A percentile compares a stretch with the other conserved stretches of the same genome.
These are phyloP conservation scores for Vanderwaltozyma polyspora DNA, from an alignment of 805 yeast genomes.

Conservation along the genomic window DNA sequence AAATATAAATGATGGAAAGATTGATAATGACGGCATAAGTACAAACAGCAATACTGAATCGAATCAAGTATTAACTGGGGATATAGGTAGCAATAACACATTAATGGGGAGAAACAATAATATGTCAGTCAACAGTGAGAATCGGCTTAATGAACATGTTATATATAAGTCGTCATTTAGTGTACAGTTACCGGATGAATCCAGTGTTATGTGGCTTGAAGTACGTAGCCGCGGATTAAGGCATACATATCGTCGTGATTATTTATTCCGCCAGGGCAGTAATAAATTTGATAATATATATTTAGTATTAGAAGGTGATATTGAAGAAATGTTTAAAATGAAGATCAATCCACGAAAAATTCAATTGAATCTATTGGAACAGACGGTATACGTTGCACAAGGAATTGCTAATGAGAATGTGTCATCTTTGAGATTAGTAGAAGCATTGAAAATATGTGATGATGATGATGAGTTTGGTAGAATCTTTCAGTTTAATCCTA, in stretches of 20 bases:
- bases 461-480: conserved; percentile 1
- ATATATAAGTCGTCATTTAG: conserved; percentile 10
- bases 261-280: conserved; percentile 16
- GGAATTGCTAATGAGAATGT: conserved; percentile 23
- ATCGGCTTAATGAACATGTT: not conserved
- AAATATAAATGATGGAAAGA: too few species aligned
- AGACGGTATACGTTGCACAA: conserved; percentile 20
- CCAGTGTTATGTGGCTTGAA: conserved; percentile 18
- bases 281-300: conserved; percentile 18
- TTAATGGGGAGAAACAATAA: not conserved
- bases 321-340: conserved; percentile 4
- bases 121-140: not conserved
- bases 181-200: conserved; percentile 13
- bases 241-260: conserved; percentile 15
- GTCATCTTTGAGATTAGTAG: conserved; percentile 19
- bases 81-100: too few species aligned
- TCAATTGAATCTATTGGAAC: conserved; percentile 21
- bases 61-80: not conserved
- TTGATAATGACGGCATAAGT: not conserved
- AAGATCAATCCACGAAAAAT: conserved; percentile 10
- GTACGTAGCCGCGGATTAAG: conserved; percentile 13
- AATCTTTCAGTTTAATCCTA: not conserved
- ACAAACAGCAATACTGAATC: not conserved
- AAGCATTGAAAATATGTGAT: conserved; percentile 1
- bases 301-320: conserved; percentile 8